Base-by-base conservation (phyloP, 2,329 filamentous ascomycete genomes). In the Kalaharituber pfeilii region DNA sequence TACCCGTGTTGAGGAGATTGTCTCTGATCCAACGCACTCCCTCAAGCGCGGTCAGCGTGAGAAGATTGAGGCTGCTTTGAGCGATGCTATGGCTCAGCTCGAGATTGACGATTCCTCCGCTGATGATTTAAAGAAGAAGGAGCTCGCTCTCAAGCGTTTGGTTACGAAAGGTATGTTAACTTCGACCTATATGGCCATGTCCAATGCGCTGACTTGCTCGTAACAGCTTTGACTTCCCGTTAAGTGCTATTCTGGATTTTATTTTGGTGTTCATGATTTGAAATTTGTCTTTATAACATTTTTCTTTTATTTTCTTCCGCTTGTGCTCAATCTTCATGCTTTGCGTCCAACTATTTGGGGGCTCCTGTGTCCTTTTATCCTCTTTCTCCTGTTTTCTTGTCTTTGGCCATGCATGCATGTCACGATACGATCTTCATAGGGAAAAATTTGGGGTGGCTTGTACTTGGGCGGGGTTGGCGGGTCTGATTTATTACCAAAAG, bases 61-160 rank as follows among this genome's bases (percentile, higher is more conserved):
- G 75, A 96, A 94, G 84, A 95, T 98, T 64, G 91, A 98, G 81
- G 82, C 84, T 69, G 85, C 87, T 64, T 85, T 98, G 65, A 89
- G 83, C 72, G 91, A 98, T 67, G 91, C 91, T 66, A 96, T 98
- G 91, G 85, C 80, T 62, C 84, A 93, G 74, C 84, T 98, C 62
- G 91, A 98, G 81, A 75, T 98, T 68, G 85, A 89, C 72, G 93
- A 98, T 65, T 85, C 86, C 55, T 73, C 75, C 60, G 84, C 87
- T 59, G 93, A 98, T 66, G 91, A 98, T 69, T 77, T 98, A 65
- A 96, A 94, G 86, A 96, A 96, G 86, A 94, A 95, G 82, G 91
- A 98, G 79, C 77, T 98, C 63, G 87, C 87, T 59, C 80, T 98
- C 62, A 98, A 96, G 86, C 80, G 91, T 68, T 80, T 94, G 65